Evolutionary conservation across 2,329 filamentous ascomycete genomes (phyloP), one percentile per base, ranked within the genome.

Genomic region (Teratosphaeria epicoccoides): DNA sequence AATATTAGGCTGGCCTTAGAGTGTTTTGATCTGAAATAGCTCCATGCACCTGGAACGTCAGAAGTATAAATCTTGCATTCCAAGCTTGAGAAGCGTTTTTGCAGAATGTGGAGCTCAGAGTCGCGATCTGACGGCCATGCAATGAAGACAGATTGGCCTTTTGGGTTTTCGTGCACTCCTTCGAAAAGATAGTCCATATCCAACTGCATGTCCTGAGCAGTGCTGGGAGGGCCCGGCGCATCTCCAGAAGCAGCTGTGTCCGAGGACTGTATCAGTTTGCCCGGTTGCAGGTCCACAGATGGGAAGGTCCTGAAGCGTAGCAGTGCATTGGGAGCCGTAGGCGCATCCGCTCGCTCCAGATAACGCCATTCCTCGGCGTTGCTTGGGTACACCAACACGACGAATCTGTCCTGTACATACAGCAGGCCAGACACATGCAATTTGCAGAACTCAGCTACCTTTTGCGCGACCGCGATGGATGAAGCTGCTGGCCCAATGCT

Each of bases 311-410:
- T 25, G 47, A 55, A 55, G 20, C 49, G 51, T 17, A 55, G 28
- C 9, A 45, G 22, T 6, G 49, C 43, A 26, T 47, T 49, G 23
- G 37, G 25, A 7, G 49, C 45, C 4, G 47, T 25, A n/a, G 46
- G 43, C 11, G 51, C 29, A 7, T 43, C 51, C 4, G 40, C 14
- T 12, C 26, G 24, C n/a, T 57, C 55, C 4, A 65, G 49, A 46
- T 62, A 64, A 10, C 54, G 58, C 61, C 61, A 66, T 20, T 57
- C 55, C n/a, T 62, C 59, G 3, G 52, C 53, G 17, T 51, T 55
- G 33, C 54, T 52, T 10, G 63, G 60, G 46, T 63, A 64, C 10
- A 66, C 50, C 1, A 65, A 45, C 49, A 64, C 51, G 11, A 51
- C 52, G 22, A 55, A 58, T 2, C 49, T 37, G 14, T 54, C 49